These are phyloP conservation scores for Orbilia brochopaga DNA, from an alignment of 2,329 filamentous ascomycete species.

Conservation along the genomic window DNA sequence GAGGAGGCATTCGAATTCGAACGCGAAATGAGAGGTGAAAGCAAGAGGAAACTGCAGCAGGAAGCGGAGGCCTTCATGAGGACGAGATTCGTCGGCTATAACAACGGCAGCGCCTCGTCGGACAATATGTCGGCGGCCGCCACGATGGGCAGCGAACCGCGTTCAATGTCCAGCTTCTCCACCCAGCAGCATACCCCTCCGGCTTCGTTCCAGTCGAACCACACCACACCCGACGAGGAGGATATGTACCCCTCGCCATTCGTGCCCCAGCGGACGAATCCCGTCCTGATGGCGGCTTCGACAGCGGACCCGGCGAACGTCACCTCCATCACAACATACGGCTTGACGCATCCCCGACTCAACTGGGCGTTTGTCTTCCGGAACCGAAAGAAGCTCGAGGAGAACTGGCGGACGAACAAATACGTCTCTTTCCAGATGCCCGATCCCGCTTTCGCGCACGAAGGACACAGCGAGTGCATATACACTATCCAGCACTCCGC, in stretches of 20 bases:
- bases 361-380: conserved; percentile 96
- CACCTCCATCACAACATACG: conserved; percentile 61
- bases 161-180: conserved; percentile 59
- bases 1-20: conserved; percentile 73
- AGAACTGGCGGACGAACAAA: conserved; percentile 85
- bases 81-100: conserved; percentile 29
- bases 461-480: conserved; percentile 89
- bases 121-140: conserved; percentile 38
- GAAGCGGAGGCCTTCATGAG: conserved; percentile 37
- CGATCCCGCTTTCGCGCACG: conserved; percentile 76
- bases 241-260: conserved; percentile 30
- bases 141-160: conserved; percentile 29
- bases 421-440: conserved; percentile 89
- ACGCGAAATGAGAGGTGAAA: conserved; percentile 62
- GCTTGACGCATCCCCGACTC: conserved; percentile 67
- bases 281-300: conserved; percentile 40
- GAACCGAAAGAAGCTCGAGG: conserved; percentile 80
- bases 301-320: conserved; percentile 52
- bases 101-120: conserved; percentile 1
- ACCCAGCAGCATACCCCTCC: conserved; percentile 51
- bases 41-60: conserved; percentile 38
- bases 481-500: conserved; percentile 91
- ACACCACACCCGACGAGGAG: conserved; percentile 49
- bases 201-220: conserved; percentile 29
- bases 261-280: conserved; percentile 30